Percentiles rank a stretch among this genome's conserved stretches.
Evolutionary conservation across 768 basidiomycete genomes (phyloP).

Genomic region (Pleurotus djamor): DNA sequence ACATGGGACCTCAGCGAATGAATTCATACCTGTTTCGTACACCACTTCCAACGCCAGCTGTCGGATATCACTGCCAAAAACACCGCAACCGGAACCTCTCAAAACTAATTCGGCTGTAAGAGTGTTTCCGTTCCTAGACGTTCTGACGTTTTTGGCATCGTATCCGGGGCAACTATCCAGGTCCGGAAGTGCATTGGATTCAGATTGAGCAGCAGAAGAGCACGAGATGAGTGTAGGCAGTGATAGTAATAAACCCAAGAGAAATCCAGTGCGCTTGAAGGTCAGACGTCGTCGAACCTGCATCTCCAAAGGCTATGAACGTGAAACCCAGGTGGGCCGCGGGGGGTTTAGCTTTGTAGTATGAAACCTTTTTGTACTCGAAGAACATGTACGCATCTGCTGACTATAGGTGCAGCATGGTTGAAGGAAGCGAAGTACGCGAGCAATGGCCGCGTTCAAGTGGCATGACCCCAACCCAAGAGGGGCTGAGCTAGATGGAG

Average conservation of each 20-base stretch:
- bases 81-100: slow-evolving; percentile 50
- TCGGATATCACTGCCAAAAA: slow-evolving; percentile 55
- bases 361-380: too few relatives aligned
- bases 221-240: too few relatives aligned
- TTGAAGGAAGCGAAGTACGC: not conserved
- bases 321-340: not conserved
- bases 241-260: too few relatives aligned
- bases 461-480: not conserved
- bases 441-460: not conserved
- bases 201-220: too few relatives aligned
- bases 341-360: not conserved
- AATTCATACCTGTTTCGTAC: slow-evolving; percentile 52
- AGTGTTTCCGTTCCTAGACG: slow-evolving; percentile 21
- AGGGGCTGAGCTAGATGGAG: not conserved
- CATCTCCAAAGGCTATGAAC: not conserved
- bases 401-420: not conserved
- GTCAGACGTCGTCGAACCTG: too few relatives aligned
- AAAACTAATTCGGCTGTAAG: slow-evolving; percentile 54
- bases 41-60: slow-evolving; percentile 47
- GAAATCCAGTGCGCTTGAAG: too few relatives aligned
- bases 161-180: slow-evolving; percentile 65
- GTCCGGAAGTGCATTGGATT: too few relatives aligned
- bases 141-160: slow-evolving; percentile 41
- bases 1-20: not conserved
- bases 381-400: not conserved